phyloP scores from a whole-genome alignment of 495 filamentous ascomycete genomes.

The Xylaria palmicola region DNA sequence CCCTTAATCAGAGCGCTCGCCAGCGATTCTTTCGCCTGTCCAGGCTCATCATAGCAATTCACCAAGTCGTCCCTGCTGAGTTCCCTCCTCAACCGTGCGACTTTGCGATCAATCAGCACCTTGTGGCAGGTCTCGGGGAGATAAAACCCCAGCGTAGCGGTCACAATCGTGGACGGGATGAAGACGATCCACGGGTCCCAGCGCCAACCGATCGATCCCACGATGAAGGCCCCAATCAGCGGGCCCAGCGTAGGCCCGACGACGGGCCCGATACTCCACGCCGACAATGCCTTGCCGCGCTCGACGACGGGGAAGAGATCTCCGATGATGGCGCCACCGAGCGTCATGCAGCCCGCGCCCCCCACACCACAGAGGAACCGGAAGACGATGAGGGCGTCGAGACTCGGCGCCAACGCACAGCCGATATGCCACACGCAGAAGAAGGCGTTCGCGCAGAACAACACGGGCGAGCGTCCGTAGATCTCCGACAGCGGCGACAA shows the following conservation, averaged over 20 bases:
- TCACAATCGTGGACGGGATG: constrained; percentile 43
- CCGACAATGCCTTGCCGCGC: constrained; percentile 58
- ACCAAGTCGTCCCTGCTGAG: constrained; percentile 31
- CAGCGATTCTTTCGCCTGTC: constrained; percentile 18
- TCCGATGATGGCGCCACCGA: constrained; percentile 55
- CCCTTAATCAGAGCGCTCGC: constrained; percentile 31
- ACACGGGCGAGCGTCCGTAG: constrained; percentile 64
- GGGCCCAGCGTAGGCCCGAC: constrained; percentile 46
- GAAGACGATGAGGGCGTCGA: constrained; percentile 59
- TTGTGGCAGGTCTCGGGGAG: constrained; percentile 55
- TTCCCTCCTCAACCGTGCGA: constrained; percentile 35
- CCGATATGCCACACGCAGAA: constrained; percentile 71
- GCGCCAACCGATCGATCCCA: constrained; percentile 55
- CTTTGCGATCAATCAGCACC: constrained; percentile 53
- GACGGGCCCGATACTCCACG: constrained; percentile 46
- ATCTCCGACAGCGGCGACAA: constrained; percentile 71
- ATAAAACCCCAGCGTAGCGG: constrained; percentile 44
- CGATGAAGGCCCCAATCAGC: constrained; percentile 52
- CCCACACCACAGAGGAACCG: constrained; percentile 64
- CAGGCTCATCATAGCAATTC: constrained; percentile 32
- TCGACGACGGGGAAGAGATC: constrained; percentile 56
- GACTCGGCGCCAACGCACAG: constrained; percentile 62
- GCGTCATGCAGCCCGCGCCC: constrained; percentile 53
- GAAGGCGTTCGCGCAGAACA: constrained; percentile 62
- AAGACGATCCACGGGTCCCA: constrained; percentile 61